A percentile compares a stretch with the other conserved stretches of the same genome.
phyloP scores from a whole-genome alignment of 2,329 filamentous ascomycete genomes.

The Cladosporium sp. region DNA sequence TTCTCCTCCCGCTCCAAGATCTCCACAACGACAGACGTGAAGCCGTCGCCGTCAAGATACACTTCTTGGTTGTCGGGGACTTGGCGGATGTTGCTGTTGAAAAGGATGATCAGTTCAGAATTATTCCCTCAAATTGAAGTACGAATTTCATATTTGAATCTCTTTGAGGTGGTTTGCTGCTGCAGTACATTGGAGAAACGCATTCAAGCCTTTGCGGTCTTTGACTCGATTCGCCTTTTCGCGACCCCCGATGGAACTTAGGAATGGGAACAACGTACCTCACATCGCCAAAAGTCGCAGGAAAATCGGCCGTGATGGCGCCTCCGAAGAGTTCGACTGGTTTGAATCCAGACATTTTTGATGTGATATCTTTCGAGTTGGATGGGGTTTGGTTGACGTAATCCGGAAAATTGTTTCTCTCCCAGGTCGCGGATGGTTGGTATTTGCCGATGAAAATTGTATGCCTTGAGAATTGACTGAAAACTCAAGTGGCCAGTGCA shows the following conservation, averaged over 20 bases:
- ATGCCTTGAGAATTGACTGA: no score
- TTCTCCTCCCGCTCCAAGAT: constrained; percentile 79
- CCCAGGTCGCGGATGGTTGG: not conserved
- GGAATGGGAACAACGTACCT: no score
- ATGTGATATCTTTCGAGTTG: not conserved
- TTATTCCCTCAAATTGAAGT: no score
- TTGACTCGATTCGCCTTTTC: not conserved
- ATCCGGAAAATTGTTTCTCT: not conserved
- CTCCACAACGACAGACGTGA: constrained; percentile 86
- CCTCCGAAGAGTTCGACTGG: constrained; percentile 69
- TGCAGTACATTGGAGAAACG: no score
- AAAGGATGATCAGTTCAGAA: not conserved
- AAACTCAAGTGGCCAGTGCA: no score
- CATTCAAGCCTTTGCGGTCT: not conserved
- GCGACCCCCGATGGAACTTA: no score
- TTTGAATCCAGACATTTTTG: constrained; percentile 44
- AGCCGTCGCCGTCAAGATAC: constrained; percentile 79
- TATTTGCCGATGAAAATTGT: not conserved
- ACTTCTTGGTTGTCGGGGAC: constrained; percentile 90
- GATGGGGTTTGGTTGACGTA: not conserved
- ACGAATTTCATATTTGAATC: no score
- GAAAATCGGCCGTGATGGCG: constrained; percentile 68
- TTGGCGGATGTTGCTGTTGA: constrained; percentile 65
- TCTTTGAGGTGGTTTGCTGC: no score
- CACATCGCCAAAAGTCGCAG: constrained; percentile 68